phyloP scores from a whole-genome alignment of 768 basidiomycete species.

The Termitomyces sp. region DNA sequence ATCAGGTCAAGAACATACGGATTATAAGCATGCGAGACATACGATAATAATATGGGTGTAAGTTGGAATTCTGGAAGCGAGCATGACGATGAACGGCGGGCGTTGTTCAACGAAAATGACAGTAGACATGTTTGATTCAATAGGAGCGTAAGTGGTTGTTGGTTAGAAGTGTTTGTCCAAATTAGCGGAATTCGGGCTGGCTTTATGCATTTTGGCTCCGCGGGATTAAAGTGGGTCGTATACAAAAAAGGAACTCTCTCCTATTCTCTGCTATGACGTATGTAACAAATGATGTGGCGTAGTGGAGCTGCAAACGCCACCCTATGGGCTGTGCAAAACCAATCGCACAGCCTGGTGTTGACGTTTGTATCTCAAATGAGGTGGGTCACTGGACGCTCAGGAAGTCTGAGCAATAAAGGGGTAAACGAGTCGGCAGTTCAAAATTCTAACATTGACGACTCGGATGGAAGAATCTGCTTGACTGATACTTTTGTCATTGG shows the following conservation, averaged over 20 bases:
- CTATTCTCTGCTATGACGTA: background rate
- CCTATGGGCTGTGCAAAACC: background rate
- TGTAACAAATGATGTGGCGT: background rate
- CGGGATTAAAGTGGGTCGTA: background rate
- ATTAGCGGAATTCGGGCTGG: background rate
- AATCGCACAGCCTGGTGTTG: background rate
- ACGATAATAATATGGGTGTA: background rate
- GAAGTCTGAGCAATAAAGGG: background rate
- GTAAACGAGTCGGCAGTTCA: background rate
- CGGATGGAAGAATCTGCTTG: too few species aligned
- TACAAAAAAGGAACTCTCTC: background rate
- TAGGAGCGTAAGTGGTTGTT: background rate
- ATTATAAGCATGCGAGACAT: background rate
- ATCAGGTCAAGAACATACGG: conserved; percentile 1
- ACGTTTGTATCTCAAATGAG: background rate
- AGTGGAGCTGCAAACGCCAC: background rate
- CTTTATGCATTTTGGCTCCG: conserved; percentile 1
- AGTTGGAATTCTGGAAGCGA: conserved; percentile 1
- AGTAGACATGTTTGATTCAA: background rate
- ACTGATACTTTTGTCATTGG: too few species aligned
- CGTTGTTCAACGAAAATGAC: conserved; percentile 1
- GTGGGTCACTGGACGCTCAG: background rate
- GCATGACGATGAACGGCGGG: background rate
- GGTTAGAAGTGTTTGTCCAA: background rate
- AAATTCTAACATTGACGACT: background rate